These are phyloP conservation scores for Lactifluus pinguis DNA, from an alignment of 768 basidiomycete species.

Conservation along the genomic window DNA sequence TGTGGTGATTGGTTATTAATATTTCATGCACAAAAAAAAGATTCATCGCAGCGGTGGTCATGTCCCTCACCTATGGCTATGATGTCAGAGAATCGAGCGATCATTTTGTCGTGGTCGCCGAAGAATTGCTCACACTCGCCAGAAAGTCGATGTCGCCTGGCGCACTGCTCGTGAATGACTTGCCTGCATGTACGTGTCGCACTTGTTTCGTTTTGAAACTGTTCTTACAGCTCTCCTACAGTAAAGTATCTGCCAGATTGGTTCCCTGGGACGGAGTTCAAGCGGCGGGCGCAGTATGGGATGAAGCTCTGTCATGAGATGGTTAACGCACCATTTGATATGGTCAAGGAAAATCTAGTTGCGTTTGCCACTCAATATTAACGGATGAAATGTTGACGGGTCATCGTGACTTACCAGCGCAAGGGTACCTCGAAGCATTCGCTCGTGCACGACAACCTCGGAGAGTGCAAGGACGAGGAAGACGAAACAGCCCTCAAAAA, in stretches of 20 bases:
- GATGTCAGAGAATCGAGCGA: constrained; percentile 8
- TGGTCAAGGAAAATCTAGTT: constrained; percentile 10
- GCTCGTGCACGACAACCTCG: constrained; percentile 7
- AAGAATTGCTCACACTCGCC: neutral
- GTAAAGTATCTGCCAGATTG: constrained; percentile 6
- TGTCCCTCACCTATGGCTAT: constrained; percentile 8
- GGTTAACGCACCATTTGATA: constrained; percentile 6
- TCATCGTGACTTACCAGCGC: neutral
- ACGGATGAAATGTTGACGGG: neutral
- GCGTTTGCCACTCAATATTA: neutral
- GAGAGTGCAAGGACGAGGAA: neutral
- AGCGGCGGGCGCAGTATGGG: neutral
- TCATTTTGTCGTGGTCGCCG: constrained; percentile 4
- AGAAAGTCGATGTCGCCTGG: constrained; percentile 3
- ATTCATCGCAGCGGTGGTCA: neutral
- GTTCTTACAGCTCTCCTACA: neutral
- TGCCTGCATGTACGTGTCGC: neutral
- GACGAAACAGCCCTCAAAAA: neutral
- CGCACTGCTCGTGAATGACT: neutral
- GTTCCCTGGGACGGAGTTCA: constrained; percentile 9
- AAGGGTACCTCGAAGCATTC: constrained; percentile 10
- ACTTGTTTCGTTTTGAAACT: neutral
- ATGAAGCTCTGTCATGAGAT: constrained; percentile 2
- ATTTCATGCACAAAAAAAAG: neutral
- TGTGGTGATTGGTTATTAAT: no score